Evolutionary conservation across 805 yeast species (phyloP).

Genomic region (Tetrapisispora phaffii): DNA sequence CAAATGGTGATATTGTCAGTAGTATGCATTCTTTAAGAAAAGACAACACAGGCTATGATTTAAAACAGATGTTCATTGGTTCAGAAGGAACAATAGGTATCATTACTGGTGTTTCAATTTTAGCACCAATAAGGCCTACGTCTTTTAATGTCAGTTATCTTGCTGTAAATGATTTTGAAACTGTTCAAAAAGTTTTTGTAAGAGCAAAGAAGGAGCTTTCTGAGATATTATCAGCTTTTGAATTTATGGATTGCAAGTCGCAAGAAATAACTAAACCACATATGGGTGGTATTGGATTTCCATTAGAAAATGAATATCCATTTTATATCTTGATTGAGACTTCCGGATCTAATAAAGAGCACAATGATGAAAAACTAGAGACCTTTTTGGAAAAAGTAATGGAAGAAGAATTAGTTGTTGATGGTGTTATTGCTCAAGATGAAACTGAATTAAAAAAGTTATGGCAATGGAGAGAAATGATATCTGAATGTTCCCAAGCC

Average conservation of each 20-base stretch:
- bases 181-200: slow-evolving; percentile 74
- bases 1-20: slow-evolving; percentile 74
- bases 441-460: slow-evolving; percentile 73
- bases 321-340: slow-evolving; percentile 90
- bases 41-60: slow-evolving; percentile 91
- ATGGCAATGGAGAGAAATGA: slow-evolving; percentile 94
- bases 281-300: slow-evolving; percentile 50
- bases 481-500: slow-evolving; percentile 78
- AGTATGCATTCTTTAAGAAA: slow-evolving; percentile 81
- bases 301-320: slow-evolving; percentile 60
- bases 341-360: slow-evolving; percentile 88
- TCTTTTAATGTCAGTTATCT: slow-evolving; percentile 81
- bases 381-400: slow-evolving; percentile 71
- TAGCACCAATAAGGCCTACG: slow-evolving; percentile 83
- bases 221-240: slow-evolving; percentile 87
- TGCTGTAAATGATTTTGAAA: slow-evolving; percentile 70
- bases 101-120: slow-evolving; percentile 79
- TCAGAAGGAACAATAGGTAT: slow-evolving; percentile 89
- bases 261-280: slow-evolving; percentile 56
- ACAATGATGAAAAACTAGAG: slow-evolving; percentile 85
- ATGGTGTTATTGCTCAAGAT: slow-evolving; percentile 94
- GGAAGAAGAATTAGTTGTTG: slow-evolving; percentile 77
- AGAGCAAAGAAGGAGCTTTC: slow-evolving; percentile 69
- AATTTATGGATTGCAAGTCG: slow-evolving; percentile 76
- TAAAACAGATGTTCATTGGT: slow-evolving; percentile 88